Conservation (phyloP, 768 basidiomycete species). For the Dendrothele bispora region DNA sequence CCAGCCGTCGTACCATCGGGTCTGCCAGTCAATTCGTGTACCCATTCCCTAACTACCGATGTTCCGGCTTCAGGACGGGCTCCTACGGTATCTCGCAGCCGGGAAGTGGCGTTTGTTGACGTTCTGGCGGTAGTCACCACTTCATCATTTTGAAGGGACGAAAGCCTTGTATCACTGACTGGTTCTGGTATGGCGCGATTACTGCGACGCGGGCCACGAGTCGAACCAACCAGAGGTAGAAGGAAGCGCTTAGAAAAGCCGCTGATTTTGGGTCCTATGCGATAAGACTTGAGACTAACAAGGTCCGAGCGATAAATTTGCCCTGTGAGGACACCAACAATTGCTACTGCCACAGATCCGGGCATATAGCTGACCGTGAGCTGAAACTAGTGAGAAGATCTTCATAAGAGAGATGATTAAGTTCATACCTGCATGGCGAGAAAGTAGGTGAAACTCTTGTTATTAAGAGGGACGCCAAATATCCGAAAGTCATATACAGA, state of each 20-base stretch:
- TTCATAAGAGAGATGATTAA: neutral
- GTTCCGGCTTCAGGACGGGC: slow-evolving; percentile 23
- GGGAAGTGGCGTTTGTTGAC: slow-evolving; percentile 14
- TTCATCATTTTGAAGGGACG: slow-evolving; percentile 48
- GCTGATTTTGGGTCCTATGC: slow-evolving; percentile 62
- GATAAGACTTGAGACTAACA: slow-evolving; percentile 75
- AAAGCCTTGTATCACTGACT: slow-evolving; percentile 11
- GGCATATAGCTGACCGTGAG: slow-evolving; percentile 69
- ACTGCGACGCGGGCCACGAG: slow-evolving; percentile 60
- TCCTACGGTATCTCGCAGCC: slow-evolving; percentile 19
- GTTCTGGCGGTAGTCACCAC: slow-evolving; percentile 60
- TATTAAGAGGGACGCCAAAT: slow-evolving; percentile 70
- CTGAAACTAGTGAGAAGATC: slow-evolving; percentile 38
- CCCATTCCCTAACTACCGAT: slow-evolving; percentile 76
- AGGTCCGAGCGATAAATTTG: slow-evolving; percentile 84
- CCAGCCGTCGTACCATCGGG: slow-evolving; percentile 52
- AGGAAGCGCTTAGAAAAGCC: slow-evolving; percentile 57
- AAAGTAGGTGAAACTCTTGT: slow-evolving; percentile 74
- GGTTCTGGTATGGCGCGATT: slow-evolving; percentile 75
- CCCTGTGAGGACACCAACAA: slow-evolving; percentile 68
- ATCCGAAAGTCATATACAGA: slow-evolving; percentile 73
- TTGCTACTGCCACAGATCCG: slow-evolving; percentile 58
- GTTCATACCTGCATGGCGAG: slow-evolving; percentile 67
- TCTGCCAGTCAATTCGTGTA: slow-evolving; percentile 74
- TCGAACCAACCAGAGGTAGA: slow-evolving; percentile 66